These are phyloP conservation scores for Neopestalotiopsis clavispora DNA, from an alignment of 2,329 filamentous ascomycete genomes.

Conservation along the genomic window DNA sequence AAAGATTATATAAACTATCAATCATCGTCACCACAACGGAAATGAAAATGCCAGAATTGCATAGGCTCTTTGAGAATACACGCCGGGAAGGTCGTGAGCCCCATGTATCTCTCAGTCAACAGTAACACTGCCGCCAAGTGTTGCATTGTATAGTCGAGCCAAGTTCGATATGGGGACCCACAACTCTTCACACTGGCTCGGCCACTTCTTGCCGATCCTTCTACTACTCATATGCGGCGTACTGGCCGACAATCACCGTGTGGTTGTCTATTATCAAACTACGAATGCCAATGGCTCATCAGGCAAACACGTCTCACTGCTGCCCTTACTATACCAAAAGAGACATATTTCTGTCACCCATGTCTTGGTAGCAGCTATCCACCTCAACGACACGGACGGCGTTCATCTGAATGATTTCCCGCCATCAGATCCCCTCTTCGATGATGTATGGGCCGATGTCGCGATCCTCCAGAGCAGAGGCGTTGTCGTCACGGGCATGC, in stretches of 20 bases:
- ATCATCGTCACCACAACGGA: too few relatives aligned
- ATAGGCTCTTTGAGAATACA: too few relatives aligned
- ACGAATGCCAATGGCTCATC: conserved; percentile 47
- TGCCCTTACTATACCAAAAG: conserved; percentile 53
- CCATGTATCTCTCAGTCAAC: neutral
- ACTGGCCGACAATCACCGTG: conserved; percentile 38
- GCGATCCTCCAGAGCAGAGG: conserved; percentile 72
- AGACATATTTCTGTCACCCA: conserved; percentile 68
- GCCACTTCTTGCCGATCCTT: conserved; percentile 29
- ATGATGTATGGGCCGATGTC: conserved; percentile 80
- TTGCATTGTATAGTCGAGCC: neutral
- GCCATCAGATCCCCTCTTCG: conserved; percentile 69
- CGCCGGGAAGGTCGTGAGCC: neutral
- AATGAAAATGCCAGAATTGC: too few relatives aligned
- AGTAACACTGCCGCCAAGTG: neutral
- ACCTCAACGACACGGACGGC: conserved; percentile 71
- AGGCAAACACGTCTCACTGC: conserved; percentile 54
- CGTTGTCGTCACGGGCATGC: conserved; percentile 83
- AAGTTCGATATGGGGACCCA: conserved; percentile 3
- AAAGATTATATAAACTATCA: too few relatives aligned
- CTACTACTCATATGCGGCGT: conserved; percentile 24
- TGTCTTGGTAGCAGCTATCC: conserved; percentile 84
- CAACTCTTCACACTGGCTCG: conserved; percentile 26
- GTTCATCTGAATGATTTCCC: conserved; percentile 82
- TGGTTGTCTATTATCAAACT: conserved; percentile 61